These are phyloP conservation scores for Corchorus olitorius DNA, from an alignment of 345 rosid genomes.

Conservation along the genomic window DNA sequence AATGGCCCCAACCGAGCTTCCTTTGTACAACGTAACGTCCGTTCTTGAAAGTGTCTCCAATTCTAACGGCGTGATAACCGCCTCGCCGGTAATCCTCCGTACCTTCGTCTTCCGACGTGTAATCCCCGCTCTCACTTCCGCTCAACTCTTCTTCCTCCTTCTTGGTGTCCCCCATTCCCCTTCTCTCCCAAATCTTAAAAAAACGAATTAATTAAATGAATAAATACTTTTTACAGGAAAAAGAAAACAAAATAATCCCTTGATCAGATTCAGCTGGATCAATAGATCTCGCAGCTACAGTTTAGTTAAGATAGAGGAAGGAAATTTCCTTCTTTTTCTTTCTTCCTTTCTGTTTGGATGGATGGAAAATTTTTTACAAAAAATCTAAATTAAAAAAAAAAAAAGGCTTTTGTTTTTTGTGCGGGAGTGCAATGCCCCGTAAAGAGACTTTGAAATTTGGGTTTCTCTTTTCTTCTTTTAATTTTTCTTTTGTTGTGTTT, in stretches of 20 bases:
- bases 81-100: slow-evolving; percentile 74
- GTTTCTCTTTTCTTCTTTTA: not conserved
- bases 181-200: not conserved
- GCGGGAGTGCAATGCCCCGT: slow-evolving; percentile 4
- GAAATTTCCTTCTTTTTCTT: not conserved
- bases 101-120: slow-evolving; percentile 74
- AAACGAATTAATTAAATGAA: not conserved
- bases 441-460: not conserved
- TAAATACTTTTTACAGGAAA: too few relatives aligned
- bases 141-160: slow-evolving; percentile 38
- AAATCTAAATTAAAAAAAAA: not conserved
- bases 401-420: not conserved
- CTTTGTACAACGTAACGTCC: slow-evolving; percentile 66
- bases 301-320: not conserved
- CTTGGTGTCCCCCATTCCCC: slow-evolving; percentile 40
- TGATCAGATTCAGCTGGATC: slow-evolving; percentile 21
- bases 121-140: slow-evolving; percentile 58
- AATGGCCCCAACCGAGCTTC: slow-evolving; percentile 85
- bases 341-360: not conserved
- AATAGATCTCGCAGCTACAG: not conserved
- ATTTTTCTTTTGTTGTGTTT: not conserved
- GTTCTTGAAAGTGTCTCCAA: slow-evolving; percentile 64
- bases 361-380: not conserved
- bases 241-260: not conserved
- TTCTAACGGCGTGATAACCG: slow-evolving; percentile 70